These are phyloP conservation scores for Microascus cirrosus DNA, from an alignment of 2,329 filamentous ascomycete genomes.

Conservation along the genomic window DNA sequence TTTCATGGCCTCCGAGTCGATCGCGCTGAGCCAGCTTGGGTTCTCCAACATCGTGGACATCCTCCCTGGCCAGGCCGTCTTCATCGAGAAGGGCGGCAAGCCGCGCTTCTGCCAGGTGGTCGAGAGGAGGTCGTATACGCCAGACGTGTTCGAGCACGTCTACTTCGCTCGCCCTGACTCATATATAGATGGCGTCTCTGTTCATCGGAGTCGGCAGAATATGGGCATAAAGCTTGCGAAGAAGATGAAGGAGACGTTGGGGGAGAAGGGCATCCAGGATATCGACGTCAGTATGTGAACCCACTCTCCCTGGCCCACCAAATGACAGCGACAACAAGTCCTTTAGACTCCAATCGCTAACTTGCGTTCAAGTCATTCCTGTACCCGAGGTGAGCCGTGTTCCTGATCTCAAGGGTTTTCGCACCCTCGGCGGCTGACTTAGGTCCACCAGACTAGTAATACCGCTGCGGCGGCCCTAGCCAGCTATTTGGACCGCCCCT, in stretches of 20 bases:
- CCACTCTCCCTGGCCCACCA: too few relatives aligned
- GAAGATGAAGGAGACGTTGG: constrained; percentile 56
- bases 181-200: constrained; percentile 77
- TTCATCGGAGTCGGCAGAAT: constrained; percentile 71
- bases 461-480: constrained; percentile 63
- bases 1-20: constrained; percentile 83
- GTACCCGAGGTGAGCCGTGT: constrained; percentile 34
- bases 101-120: constrained; percentile 70
- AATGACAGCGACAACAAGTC: too few relatives aligned
- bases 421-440: constrained; percentile 1
- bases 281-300: constrained; percentile 52
- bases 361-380: constrained; percentile 50
- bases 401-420: background rate
- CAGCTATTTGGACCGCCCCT: constrained; percentile 64
- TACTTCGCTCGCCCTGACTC: constrained; percentile 80
- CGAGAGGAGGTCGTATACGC: constrained; percentile 57
- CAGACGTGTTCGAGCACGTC: constrained; percentile 75
- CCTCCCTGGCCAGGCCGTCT: constrained; percentile 72
- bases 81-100: constrained; percentile 65
- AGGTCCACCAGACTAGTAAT: constrained; percentile 54
- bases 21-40: constrained; percentile 71
- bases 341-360: constrained; percentile 6
- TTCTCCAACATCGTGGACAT: constrained; percentile 70
- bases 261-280: constrained; percentile 56
- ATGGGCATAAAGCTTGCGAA: constrained; percentile 78